Base-by-base conservation (phyloP, 345 rosid species). In the Heritiera littoralis region DNA sequence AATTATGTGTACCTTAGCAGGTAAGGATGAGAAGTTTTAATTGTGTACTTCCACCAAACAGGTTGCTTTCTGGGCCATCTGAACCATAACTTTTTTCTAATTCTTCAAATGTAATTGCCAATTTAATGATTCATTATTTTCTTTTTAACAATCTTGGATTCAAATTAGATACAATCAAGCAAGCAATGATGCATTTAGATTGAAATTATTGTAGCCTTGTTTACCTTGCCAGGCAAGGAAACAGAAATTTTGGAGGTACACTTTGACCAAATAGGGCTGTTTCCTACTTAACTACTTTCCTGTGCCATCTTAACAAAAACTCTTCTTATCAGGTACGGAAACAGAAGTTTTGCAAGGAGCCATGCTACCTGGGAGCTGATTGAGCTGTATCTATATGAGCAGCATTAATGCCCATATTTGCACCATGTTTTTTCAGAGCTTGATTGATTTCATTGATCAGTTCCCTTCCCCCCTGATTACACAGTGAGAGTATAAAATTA, bases 61-160 rank as follows among this genome's bases (percentile, higher is more conserved):
- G 80, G 28, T 82, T 65, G 92, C 73, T 83, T 92, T 90, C 61
- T 80, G 65, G 35, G 91, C 90, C 92, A 91, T 86, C 80, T 72
- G 87, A 48, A 88, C 81, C 32, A 91, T 78, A 3, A 89, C 92
- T 88, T 85, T 93, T 86, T 78, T 86, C 93, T 75, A 89, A 83
- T 82, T 90, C 93, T 79, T 93, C 92, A 81, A 92, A 77, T 54
- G 58, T 15, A 54, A 15, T 54, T 54, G n/a, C 58, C n/a, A 15
- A 54, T 54, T 54, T 1, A 54, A 54, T 54, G n/a, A 54, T 54
- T 54, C 0, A 40, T 40, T 51, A 12, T 3, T 1, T 3, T 35
- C 38, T 51, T 13, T 3, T 13, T 18, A 30, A 61, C 17, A 61
- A 32, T 35, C 32, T 15, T 65, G 11, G 20, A 6, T 3, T 35